Evolutionary conservation across 2,329 filamentous ascomycete genomes (phyloP).

Genomic region (Coleophoma eucalyptorum): DNA sequence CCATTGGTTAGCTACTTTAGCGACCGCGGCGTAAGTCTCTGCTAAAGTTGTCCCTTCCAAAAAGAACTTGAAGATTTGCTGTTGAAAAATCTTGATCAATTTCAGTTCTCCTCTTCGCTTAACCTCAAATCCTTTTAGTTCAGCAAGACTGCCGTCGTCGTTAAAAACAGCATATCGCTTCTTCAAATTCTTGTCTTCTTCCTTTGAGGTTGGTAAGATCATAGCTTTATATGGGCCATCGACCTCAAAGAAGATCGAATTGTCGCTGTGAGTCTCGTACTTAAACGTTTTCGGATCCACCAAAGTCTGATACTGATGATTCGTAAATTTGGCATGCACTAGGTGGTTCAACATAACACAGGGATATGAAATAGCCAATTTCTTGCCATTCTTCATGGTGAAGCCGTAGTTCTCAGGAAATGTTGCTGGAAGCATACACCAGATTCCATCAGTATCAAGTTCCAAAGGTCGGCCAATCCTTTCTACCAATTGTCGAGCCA

Average conservation of each 20-base stretch:
- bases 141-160: constrained; percentile 89
- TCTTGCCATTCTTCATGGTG: constrained; percentile 93
- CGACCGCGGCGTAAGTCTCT: constrained; percentile 88
- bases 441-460: constrained; percentile 97
- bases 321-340: constrained; percentile 92
- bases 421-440: constrained; percentile 95
- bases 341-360: constrained; percentile 99
- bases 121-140: constrained; percentile 95
- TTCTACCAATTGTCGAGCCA: constrained; percentile 91
- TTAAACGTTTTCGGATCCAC: constrained; percentile 74
- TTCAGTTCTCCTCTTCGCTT: constrained; percentile 97
- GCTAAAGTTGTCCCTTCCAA: constrained; percentile 82
- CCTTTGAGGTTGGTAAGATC: constrained; percentile 95
- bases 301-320: constrained; percentile 94
- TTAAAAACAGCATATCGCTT: constrained; percentile 99
- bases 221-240: constrained; percentile 97
- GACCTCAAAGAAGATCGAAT: constrained; percentile 99
- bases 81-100: constrained; percentile 99
- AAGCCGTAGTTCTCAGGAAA: constrained; percentile 97
- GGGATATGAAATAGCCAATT: constrained; percentile 92
- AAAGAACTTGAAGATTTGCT: constrained; percentile 99
- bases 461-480: constrained; percentile 89
- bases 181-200: constrained; percentile 99
- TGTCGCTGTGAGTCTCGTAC: constrained; percentile 97
- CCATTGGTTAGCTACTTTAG: constrained; percentile 94